Evolutionary conservation across 1,284 basidiomycete species (phyloP).

Genomic region (Sporisorium graminicola): DNA sequence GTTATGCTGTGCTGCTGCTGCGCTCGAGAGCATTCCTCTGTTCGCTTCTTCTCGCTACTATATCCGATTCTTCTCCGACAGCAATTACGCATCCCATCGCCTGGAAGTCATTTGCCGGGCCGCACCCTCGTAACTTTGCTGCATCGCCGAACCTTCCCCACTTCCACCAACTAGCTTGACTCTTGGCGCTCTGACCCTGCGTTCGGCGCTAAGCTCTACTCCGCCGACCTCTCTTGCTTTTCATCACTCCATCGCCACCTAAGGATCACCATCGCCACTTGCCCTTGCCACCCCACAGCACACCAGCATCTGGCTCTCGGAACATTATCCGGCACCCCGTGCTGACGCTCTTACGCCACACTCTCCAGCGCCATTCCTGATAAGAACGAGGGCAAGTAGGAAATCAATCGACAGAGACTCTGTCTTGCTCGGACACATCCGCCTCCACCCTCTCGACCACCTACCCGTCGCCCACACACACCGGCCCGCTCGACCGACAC

Average conservation of each 20-base stretch:
- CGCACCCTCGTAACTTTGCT: neutral
- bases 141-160: neutral
- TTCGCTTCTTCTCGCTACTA: neutral
- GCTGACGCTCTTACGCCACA: neutral
- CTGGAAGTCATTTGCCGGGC: constrained; percentile 1
- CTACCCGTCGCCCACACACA: neutral
- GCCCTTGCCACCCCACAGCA: neutral
- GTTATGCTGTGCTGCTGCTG: neutral
- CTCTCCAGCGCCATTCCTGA: neutral
- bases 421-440: neutral
- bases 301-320: neutral
- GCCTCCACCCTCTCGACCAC: neutral
- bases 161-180: neutral
- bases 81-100: constrained; percentile 1
- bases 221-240: neutral
- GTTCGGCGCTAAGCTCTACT: neutral
- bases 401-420: neutral
- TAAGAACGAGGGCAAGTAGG: neutral
- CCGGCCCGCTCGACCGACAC: neutral
- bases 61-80: constrained; percentile 2
- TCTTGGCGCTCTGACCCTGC: constrained; percentile 2
- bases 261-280: neutral
- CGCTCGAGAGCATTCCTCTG: neutral
- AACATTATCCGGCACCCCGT: neutral
- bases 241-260: constrained; percentile 4